phyloP scores from a whole-genome alignment of 305 asterid genomes.

The Rubia tinctorum region DNA sequence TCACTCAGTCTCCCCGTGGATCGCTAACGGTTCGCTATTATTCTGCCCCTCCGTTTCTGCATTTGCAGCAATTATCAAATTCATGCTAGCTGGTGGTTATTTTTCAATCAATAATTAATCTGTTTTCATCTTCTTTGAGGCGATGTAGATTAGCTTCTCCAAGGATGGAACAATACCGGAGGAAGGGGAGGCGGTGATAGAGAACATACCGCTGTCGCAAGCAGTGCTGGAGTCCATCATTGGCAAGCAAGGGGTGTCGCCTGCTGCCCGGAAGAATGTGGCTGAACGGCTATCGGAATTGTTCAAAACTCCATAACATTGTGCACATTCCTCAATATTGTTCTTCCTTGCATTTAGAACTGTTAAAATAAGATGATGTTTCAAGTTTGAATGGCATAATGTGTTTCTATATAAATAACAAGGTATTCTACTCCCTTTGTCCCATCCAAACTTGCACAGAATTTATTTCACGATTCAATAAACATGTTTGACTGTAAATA shows the following conservation, averaged over 20 bases:
- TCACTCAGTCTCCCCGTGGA: constrained; percentile 72
- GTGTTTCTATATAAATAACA: neutral
- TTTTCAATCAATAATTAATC: too few species aligned
- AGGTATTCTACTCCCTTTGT: too few species aligned
- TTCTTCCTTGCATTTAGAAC: neutral
- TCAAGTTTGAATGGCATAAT: neutral
- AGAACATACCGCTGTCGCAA: constrained; percentile 64
- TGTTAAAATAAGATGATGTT: neutral
- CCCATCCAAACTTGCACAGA: too few species aligned
- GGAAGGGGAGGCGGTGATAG: constrained; percentile 41
- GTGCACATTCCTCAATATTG: neutral
- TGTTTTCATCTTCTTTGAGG: neutral
- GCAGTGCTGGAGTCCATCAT: constrained; percentile 80
- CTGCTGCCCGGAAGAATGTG: constrained; percentile 62
- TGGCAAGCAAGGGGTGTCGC: constrained; percentile 84
- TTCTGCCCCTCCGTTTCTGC: neutral
- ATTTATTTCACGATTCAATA: too few species aligned
- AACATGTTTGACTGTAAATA: too few species aligned
- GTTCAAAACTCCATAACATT: constrained; percentile 18
- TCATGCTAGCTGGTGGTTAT: too few species aligned
- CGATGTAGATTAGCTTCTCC: constrained; percentile 65
- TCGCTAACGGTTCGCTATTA: constrained; percentile 50
- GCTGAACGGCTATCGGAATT: constrained; percentile 43
- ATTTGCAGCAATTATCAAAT: too few species aligned
- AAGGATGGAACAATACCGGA: constrained; percentile 50